Conservation (phyloP, 805 yeast species). For the Hanseniaspora occidentalis region DNA sequence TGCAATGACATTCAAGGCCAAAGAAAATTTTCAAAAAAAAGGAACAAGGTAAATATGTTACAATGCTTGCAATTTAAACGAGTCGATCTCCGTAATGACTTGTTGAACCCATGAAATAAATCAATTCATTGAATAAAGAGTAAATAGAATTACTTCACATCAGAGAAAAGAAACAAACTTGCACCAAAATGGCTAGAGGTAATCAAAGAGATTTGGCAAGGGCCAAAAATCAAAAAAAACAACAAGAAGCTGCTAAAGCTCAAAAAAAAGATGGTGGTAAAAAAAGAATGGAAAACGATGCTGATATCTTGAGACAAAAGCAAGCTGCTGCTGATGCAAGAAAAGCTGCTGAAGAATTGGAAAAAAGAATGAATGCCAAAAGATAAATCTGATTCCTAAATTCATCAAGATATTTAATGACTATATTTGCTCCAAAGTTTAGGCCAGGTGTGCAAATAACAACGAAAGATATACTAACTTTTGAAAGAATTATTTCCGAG, state of each 20-base stretch:
- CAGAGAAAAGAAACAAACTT: background rate
- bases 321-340: slow-evolving; percentile 45
- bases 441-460: no score
- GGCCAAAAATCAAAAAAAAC: slow-evolving; percentile 75
- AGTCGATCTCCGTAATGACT: no score
- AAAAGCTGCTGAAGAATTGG: slow-evolving; percentile 22
- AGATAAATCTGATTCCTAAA: no score
- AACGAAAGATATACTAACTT: no score
- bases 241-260: slow-evolving; percentile 44
- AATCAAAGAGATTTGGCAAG: slow-evolving; percentile 94
- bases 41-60: no score
- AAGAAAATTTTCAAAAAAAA: no score
- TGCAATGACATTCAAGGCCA: no score
- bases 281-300: slow-evolving; percentile 79
- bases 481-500: no score
- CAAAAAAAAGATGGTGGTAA: slow-evolving; percentile 74
- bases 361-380: slow-evolving; percentile 8
- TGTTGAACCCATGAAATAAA: background rate
- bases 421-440: no score
- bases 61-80: no score
- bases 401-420: no score
- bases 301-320: slow-evolving; percentile 79
- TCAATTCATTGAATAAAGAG: background rate
- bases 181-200: slow-evolving; percentile 69
- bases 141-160: no score